Base-by-base conservation (phyloP, 352 stramenopile species). In the Globisporangium cystogenes region DNA sequence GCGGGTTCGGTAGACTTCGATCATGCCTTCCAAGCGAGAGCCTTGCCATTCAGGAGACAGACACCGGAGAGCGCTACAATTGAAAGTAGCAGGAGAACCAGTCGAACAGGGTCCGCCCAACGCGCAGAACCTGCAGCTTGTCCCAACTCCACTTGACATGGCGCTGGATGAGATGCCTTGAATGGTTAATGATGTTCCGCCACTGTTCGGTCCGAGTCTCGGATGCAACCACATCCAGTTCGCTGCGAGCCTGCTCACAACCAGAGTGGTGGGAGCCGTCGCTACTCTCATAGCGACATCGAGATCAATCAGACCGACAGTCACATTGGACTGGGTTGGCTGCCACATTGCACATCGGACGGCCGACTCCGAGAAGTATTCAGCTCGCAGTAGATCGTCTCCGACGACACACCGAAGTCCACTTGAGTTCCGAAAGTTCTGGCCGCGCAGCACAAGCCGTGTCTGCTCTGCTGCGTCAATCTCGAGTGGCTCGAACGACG, bases 381-480 rank as follows among this genome's bases (percentile, higher is more conserved):
- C 59, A 40, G 54, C 46, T 23, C 8, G 21, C n/a, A 53, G 56
- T 4, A 75, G 29, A 20, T 70, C 59, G 14, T 65, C 66, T 1
- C 66, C 72, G 20, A 82, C 53, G 2, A 79, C 53, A 14, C 72
- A 79, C 12, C 40, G 60, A 1, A 79, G 21, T 6, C 58, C 45
- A 1, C 58, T 74, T 2, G 64, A 74, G 42, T 82, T 76, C 7
- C 46, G 53, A 16, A 82, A 82, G 48, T 73, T 53, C 23, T 59
- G 57, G 14, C 72, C 68, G 36, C 59, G 33, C 2, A 82, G 26
- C 21, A 60, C 42, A 5, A 81, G 3, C 7, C 23, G 41, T 7
- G 36, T 20, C 2, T 42, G 43, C 3, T 62, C 47, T 18, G 33
- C 45, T 23, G 23, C 36, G 12, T 63, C 56, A 0, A 72, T 48